These are phyloP conservation scores for Eleusine indica DNA, from an alignment of 176 grass and related monocot species.

Conservation along the genomic window DNA sequence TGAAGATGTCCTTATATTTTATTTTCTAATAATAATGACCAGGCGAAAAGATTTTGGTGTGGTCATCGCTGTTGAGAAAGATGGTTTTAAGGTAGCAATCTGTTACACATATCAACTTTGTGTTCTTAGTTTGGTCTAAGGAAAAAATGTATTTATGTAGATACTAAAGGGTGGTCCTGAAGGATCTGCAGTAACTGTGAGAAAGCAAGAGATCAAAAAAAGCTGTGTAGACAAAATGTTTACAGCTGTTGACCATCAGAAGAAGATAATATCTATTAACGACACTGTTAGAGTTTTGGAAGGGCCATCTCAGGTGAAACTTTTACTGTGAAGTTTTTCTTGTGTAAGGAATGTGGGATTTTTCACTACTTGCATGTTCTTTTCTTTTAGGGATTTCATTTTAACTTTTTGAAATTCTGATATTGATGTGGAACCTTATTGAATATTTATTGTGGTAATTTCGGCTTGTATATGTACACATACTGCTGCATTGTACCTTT, in stretches of 20 bases:
- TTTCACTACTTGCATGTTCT: neutral
- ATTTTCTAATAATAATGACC: constrained; percentile 47
- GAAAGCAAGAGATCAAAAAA: constrained; percentile 77
- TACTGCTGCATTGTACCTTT: neutral
- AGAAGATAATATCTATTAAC: constrained; percentile 78
- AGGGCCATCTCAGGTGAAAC: constrained; percentile 71
- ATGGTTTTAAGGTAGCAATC: constrained; percentile 63
- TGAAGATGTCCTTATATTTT: constrained; percentile 28
- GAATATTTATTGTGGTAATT: neutral
- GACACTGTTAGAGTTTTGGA: constrained; percentile 77
- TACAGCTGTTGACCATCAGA: constrained; percentile 78
- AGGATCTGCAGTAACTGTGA: constrained; percentile 63
- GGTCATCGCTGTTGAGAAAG: constrained; percentile 82
- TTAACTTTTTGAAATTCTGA: neutral
- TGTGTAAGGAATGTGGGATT: constrained; percentile 15
- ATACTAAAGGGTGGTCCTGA: constrained; percentile 81
- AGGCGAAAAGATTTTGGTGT: constrained; percentile 94
- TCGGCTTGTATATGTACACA: neutral
- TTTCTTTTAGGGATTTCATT: constrained; percentile 23
- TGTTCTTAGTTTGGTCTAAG: constrained; percentile 32
- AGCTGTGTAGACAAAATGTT: constrained; percentile 91
- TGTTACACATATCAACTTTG: constrained; percentile 24
- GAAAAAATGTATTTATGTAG: constrained; percentile 43
- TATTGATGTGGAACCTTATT: neutral
- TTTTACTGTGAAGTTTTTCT: constrained; percentile 25